These are phyloP conservation scores for Larix sibirica DNA, from an alignment of 83 land plant species.

Conservation along the genomic window DNA sequence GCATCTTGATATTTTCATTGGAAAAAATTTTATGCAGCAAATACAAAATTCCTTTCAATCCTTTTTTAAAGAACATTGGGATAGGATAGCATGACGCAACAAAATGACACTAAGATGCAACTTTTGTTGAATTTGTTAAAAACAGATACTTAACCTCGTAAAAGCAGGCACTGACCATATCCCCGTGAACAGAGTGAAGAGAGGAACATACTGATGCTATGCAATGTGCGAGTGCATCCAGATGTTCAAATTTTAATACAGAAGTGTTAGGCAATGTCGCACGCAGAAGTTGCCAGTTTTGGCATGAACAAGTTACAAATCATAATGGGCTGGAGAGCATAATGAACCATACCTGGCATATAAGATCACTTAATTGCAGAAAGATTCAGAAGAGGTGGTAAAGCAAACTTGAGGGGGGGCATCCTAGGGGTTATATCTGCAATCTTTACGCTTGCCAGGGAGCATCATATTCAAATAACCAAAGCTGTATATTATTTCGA, in stretches of 20 bases:
- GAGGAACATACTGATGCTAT: background rate
- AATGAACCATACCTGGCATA: background rate
- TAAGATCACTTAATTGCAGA: background rate
- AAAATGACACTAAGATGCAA: background rate
- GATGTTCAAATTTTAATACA: too few relatives aligned
- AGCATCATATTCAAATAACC: background rate
- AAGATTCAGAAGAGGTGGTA: background rate
- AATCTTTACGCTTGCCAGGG: background rate
- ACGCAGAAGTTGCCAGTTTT: background rate
- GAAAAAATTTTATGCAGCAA: too few relatives aligned
- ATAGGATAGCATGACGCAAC: background rate
- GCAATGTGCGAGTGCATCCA: background rate
- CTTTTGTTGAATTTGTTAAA: background rate
- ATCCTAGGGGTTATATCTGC: too few relatives aligned
- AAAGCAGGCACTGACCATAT: background rate
- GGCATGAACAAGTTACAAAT: background rate
- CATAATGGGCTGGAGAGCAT: background rate
- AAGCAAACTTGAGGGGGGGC: too few relatives aligned
- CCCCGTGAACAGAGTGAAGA: background rate
- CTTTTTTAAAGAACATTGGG: background rate
- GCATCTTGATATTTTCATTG: too few relatives aligned
- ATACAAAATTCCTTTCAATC: constrained; percentile 2
- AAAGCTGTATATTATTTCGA: background rate
- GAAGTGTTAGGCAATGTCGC: background rate
- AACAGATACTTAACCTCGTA: background rate